Base-by-base conservation (phyloP, 768 basidiomycete species). In the Phanerodontia chrysosporium region DNA sequence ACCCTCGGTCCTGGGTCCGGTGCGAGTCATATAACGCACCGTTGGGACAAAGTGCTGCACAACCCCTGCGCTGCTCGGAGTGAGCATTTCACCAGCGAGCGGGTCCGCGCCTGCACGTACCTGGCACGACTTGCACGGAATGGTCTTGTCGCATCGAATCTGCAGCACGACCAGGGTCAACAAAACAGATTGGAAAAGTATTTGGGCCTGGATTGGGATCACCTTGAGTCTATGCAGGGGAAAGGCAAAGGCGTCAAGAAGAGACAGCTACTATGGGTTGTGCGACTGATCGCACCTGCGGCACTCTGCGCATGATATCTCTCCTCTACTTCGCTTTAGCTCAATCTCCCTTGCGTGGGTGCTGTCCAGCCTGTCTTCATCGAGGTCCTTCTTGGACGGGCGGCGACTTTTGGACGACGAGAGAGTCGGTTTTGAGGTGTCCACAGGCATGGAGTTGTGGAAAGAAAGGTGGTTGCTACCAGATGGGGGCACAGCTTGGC, bases 131-230 rank as follows among this genome's bases (percentile, higher is more conserved):
- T 88, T 85, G 68, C 88, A 90, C 10, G 89, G 89, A 55, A 89
- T 86, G 63, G 86, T 81, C 76, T 89, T 90, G 80, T 89, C 86
- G 75, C 88, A 90, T 68, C 88, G 89, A 70, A 90, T 89, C 78
- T 90, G 21, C 57, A 48, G 27, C 32, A 24, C 35, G 24, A 28
- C 55, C 36, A 24, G 36, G 36, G 46, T 39, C 52, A 53, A 29
- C 39, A 13, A n/a, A n/a, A 8, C 13, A 45, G 5, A 9, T 28
- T 30, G 5, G 44, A 39, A 45, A 27, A 53, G 29, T 27, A 12
- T 9, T 27, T 24, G 24, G 24, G 22, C 27, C 30, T 44, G 12
- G 49, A 24, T 18, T 49, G 22, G 3, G 51, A 51, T 51, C 55
- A 68, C 69, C 67, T 70, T 70, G 59, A 70, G 63, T 55, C 69